Evolutionary conservation across 805 yeast genomes (phyloP).

Genomic region (Cyberlindnera sargentensis): DNA sequence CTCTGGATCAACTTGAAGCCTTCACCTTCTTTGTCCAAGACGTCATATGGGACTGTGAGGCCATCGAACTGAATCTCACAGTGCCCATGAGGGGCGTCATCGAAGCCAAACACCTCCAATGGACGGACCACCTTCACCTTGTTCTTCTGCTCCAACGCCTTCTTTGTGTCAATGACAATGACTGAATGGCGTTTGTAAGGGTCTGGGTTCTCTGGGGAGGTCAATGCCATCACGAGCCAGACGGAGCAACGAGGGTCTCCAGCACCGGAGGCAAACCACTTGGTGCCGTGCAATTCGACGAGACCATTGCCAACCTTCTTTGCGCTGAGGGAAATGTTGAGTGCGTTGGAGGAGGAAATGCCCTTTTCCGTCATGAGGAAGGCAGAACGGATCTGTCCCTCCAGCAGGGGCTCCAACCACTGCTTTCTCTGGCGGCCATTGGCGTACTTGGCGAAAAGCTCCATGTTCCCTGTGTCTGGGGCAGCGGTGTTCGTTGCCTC

Average conservation of each 20-base stretch:
- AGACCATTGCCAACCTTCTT: constrained; percentile 32
- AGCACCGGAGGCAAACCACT: constrained; percentile 69
- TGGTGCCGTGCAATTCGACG: constrained; percentile 49
- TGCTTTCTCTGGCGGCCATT: constrained; percentile 35
- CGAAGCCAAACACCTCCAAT: constrained; percentile 48
- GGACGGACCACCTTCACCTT: constrained; percentile 43
- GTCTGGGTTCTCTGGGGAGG: constrained; percentile 18
- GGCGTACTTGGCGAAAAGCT: constrained; percentile 32
- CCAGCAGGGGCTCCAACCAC: constrained; percentile 47
- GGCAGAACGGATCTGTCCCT: constrained; percentile 52
- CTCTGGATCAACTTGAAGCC: constrained; percentile 62
- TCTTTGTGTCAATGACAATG: constrained; percentile 44
- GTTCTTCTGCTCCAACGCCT: constrained; percentile 40
- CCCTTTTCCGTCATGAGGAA: constrained; percentile 62
- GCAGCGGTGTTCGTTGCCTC: constrained; percentile 55
- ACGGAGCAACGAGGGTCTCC: constrained; percentile 54
- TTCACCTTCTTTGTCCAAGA: constrained; percentile 42
- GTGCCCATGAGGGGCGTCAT: constrained; percentile 71
- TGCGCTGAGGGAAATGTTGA: constrained; percentile 46
- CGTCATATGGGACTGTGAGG: constrained; percentile 37
- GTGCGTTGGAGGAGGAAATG: constrained; percentile 53
- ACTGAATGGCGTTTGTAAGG: constrained; percentile 50
- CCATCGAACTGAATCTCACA: constrained; percentile 48
- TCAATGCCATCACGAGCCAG: constrained; percentile 26
- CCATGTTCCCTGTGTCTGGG: constrained; percentile 60